phyloP scores from a whole-genome alignment of 148 eudicot species.

The Rhododendron henanense region DNA sequence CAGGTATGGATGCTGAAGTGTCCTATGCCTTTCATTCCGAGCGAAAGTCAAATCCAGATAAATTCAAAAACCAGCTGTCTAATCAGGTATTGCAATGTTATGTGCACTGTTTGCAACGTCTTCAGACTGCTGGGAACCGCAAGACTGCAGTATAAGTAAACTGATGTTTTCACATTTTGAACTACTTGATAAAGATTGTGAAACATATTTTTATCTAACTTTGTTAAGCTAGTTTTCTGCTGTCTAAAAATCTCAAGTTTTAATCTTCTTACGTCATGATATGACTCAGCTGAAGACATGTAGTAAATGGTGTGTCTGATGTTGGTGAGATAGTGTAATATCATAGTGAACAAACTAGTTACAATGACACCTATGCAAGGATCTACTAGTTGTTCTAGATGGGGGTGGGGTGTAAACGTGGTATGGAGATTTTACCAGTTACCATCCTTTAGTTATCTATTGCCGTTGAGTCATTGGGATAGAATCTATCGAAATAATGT shows the following conservation, averaged over 20 bases:
- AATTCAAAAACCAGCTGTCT: slow-evolving; percentile 72
- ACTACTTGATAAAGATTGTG: background rate
- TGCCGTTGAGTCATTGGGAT: background rate
- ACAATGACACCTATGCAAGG: background rate
- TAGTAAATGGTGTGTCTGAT: background rate
- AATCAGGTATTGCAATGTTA: slow-evolving; percentile 58
- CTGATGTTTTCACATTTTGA: background rate
- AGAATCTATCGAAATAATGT: background rate
- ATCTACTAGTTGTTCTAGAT: background rate
- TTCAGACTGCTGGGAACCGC: background rate
- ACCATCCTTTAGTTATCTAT: background rate
- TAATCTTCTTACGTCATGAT: background rate
- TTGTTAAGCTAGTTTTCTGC: background rate
- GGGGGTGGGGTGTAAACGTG: background rate
- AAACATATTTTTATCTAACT: background rate
- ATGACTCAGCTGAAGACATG: background rate
- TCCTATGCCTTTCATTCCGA: slow-evolving; percentile 93
- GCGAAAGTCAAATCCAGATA: slow-evolving; percentile 85
- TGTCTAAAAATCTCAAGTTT: background rate
- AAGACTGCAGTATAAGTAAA: background rate
- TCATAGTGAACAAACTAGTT: background rate
- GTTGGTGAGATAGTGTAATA: background rate
- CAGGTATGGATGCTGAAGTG: slow-evolving; percentile 99
- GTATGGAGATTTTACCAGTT: background rate
- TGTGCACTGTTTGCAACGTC: background rate